Evolutionary conservation across 2,329 filamentous ascomycete species (phyloP).

Genomic region (Coleophoma eucalyptorum): DNA sequence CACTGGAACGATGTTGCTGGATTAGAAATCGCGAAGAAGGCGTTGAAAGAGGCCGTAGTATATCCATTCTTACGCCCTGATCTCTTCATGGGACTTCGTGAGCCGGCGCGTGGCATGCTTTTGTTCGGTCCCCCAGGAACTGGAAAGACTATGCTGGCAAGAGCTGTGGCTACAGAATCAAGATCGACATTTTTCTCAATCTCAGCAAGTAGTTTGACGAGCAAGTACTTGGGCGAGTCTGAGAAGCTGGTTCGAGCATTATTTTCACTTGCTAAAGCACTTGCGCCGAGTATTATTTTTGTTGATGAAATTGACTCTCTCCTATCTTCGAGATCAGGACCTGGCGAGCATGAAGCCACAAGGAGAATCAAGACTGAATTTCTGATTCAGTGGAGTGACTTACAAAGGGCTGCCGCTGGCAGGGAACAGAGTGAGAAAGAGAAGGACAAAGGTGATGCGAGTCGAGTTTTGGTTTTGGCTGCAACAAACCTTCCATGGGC

Average conservation of each 20-base stretch:
- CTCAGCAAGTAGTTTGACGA: conserved; percentile 88
- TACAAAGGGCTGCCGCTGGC: conserved; percentile 88
- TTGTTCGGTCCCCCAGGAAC: conserved; percentile 97
- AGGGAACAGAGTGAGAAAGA: conserved; percentile 65
- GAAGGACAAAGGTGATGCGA: conserved; percentile 74
- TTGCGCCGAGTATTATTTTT: conserved; percentile 95
- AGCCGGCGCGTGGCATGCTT: conserved; percentile 92
- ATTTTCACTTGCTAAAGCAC: conserved; percentile 81
- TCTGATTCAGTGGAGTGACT: conserved; percentile 92
- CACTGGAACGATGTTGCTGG: conserved; percentile 94
- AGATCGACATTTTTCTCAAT: conserved; percentile 97
- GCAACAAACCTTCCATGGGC: conserved; percentile 97
- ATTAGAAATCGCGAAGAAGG: conserved; percentile 83
- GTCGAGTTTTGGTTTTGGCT: conserved; percentile 85
- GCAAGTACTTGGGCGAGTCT: conserved; percentile 93
- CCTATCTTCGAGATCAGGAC: conserved; percentile 76
- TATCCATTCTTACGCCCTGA: conserved; percentile 96
- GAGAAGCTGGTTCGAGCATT: conserved; percentile 94
- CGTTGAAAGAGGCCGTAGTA: conserved; percentile 91
- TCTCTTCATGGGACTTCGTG: conserved; percentile 90
- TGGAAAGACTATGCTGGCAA: conserved; percentile 95
- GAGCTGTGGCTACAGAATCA: conserved; percentile 91
- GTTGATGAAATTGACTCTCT: conserved; percentile 97
- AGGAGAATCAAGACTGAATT: conserved; percentile 97
- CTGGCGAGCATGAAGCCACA: conserved; percentile 88